Conservation (phyloP, 1,284 basidiomycete genomes). For the Mycosarcoma mackinlayi region DNA sequence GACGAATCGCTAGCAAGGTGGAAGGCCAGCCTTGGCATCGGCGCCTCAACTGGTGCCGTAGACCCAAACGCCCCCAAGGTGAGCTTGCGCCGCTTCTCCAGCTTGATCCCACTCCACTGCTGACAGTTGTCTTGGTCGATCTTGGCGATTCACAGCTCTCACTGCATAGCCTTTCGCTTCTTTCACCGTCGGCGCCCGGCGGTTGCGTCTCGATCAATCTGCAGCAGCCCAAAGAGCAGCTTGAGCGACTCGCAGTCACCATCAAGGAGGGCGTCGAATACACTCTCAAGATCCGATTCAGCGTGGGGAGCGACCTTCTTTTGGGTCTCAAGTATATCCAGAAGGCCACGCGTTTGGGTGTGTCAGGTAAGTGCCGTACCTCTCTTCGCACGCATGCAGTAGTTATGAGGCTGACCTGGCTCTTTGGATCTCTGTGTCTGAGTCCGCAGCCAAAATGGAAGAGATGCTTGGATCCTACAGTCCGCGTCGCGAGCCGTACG, state of each 20-base stretch:
- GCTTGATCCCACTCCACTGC: neutral
- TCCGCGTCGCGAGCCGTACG: constrained; percentile 63
- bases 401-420: neutral
- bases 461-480: constrained; percentile 91
- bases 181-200: constrained; percentile 67
- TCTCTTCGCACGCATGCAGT: neutral
- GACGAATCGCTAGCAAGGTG: constrained; percentile 84
- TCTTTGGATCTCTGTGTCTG: constrained; percentile 70
- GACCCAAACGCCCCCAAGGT: constrained; percentile 65
- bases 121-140: constrained; percentile 1
- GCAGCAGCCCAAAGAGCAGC: constrained; percentile 69
- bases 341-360: constrained; percentile 79
- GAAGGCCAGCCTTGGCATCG: constrained; percentile 89
- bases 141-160: constrained; percentile 38
- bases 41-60: constrained; percentile 69
- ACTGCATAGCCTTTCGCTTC: constrained; percentile 70
- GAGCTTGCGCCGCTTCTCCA: neutral
- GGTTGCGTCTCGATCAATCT: constrained; percentile 70
- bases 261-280: constrained; percentile 74
- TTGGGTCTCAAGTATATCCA: constrained; percentile 83
- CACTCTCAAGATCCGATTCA: constrained; percentile 85
- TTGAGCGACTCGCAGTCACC: constrained; percentile 72
- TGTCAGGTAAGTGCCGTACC: constrained; percentile 67
- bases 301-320: constrained; percentile 80
- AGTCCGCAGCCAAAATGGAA: constrained; percentile 88